A percentile compares a stretch with the other conserved stretches of the same genome.
phyloP scores from a whole-genome alignment of 371 early-diverging fungal genomes.

The Mucor racemosus region DNA sequence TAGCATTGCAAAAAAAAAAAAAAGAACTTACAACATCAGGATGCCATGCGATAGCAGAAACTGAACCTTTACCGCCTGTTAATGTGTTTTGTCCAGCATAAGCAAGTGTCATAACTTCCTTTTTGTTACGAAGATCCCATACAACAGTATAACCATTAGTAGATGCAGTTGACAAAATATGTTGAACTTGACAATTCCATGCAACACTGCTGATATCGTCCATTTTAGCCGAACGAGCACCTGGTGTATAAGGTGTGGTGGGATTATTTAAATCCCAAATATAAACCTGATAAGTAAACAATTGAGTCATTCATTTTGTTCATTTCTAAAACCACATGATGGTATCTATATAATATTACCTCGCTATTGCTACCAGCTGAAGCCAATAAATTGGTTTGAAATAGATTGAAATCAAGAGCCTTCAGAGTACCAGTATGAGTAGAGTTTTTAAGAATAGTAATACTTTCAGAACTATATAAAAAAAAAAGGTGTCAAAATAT shows the following conservation, averaged over 20 bases:
- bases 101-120: constrained; percentile 84
- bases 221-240: constrained; percentile 78
- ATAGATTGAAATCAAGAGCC: constrained; percentile 91
- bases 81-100: constrained; percentile 46
- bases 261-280: constrained; percentile 94
- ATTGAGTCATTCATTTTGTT: neutral
- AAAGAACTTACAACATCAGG: constrained; percentile 75
- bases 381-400: constrained; percentile 86
- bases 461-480: constrained; percentile 33
- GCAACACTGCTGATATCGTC: constrained; percentile 88
- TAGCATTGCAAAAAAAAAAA: neutral
- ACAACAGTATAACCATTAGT: constrained; percentile 92
- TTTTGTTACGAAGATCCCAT: constrained; percentile 91
- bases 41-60: constrained; percentile 93
- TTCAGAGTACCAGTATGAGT: constrained; percentile 88
- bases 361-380: constrained; percentile 92
- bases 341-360: constrained; percentile 44
- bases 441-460: constrained; percentile 70
- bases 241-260: constrained; percentile 87
- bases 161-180: constrained; percentile 92
- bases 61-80: constrained; percentile 63
- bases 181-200: constrained; percentile 94
- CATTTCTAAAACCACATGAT: neutral
- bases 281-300: constrained; percentile 53
- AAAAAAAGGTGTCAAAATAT: neutral